Base-by-base conservation (phyloP, 768 basidiomycete genomes). In the Tremella mesenterica region DNA sequence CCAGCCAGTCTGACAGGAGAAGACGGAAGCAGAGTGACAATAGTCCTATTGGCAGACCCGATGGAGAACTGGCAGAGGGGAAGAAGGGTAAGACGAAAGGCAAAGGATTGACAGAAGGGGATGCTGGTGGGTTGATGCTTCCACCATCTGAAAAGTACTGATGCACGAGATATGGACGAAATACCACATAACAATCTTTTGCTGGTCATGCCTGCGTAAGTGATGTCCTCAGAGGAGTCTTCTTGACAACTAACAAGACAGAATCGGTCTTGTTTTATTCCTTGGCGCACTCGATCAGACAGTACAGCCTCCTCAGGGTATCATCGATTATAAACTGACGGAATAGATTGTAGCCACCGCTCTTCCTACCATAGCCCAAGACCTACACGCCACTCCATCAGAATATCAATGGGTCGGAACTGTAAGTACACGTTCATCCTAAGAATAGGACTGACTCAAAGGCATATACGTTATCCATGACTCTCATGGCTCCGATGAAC, bases 391-490 rank as follows among this genome's bases (percentile, higher is more conserved):
- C 2, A 53, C 62, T 2, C 63, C 68, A 1, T 67, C 69, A 20
- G 54, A 66, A 29, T 71, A 69, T 36, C 56, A 56, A 3, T 71
- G 70, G 70, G 62, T 71, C 44, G 70, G 64, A 25, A 65, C 67
- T 9, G 63, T 63, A 47, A 26, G 58, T 28, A 12, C n/a, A 8
- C n/a, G 18, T 54, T n/a, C 47, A 3, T 50, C 3, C 47, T 27
- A 29, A n/a, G 9, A 27, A 21, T 16, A 38, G 39, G 34, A 21
- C 44, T 27, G 50, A 41, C 25, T 33, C 25, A 5, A 20, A 62
- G 59, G 47, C 65, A 4, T 67, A 67, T 31, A 30, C 54, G 29
- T 51, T 67, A 10, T 58, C 61, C 14, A 57, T 51, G 38, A 60
- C 58, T 9, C 20, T 65, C 8, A 56, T 60, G 18, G 54, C 59